Percentiles rank a stretch among this genome's conserved stretches.
Evolutionary conservation across 2,329 filamentous ascomycete species (phyloP).

Genomic region (Botrytis cinerea): DNA sequence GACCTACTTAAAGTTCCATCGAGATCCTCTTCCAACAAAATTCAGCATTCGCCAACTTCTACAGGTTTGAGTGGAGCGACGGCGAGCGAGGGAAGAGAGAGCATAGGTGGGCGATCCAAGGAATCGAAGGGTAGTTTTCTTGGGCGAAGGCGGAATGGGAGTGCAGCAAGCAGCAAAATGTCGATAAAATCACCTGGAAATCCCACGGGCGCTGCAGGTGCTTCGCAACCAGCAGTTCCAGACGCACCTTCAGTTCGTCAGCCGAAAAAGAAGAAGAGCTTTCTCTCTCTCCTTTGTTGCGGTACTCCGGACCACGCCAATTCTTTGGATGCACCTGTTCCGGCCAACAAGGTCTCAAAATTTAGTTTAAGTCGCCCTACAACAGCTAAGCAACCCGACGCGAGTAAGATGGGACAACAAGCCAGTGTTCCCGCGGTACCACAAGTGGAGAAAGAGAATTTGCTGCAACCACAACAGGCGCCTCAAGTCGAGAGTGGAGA

Average conservation of each 20-base stretch:
- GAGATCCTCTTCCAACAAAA: slow-evolving; percentile 62
- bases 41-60: slow-evolving; percentile 59
- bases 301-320: slow-evolving; percentile 46
- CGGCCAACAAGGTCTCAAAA: slow-evolving; percentile 49
- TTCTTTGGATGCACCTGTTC: slow-evolving; percentile 46
- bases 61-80: slow-evolving; percentile 63
- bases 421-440: slow-evolving; percentile 26
- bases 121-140: slow-evolving; percentile 66
- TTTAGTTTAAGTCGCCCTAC: slow-evolving; percentile 41
- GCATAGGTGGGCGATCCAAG: slow-evolving; percentile 64
- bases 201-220: slow-evolving; percentile 44
- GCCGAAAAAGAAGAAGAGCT: slow-evolving; percentile 46
- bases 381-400: slow-evolving; percentile 40
- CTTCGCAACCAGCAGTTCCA: slow-evolving; percentile 41
- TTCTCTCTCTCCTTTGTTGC: slow-evolving; percentile 53
- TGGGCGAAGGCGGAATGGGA: slow-evolving; percentile 65
- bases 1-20: slow-evolving; percentile 60
- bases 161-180: slow-evolving; percentile 64
- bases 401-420: slow-evolving; percentile 28
- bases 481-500: slow-evolving; percentile 29
- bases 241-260: slow-evolving; percentile 36
- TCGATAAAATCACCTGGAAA: slow-evolving; percentile 50
- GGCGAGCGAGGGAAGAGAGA: slow-evolving; percentile 60
- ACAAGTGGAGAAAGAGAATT: slow-evolving; percentile 38
- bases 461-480: slow-evolving; percentile 30